phyloP scores from a whole-genome alignment of 2,329 filamentous ascomycete species.

The Nakataea oryzae region DNA sequence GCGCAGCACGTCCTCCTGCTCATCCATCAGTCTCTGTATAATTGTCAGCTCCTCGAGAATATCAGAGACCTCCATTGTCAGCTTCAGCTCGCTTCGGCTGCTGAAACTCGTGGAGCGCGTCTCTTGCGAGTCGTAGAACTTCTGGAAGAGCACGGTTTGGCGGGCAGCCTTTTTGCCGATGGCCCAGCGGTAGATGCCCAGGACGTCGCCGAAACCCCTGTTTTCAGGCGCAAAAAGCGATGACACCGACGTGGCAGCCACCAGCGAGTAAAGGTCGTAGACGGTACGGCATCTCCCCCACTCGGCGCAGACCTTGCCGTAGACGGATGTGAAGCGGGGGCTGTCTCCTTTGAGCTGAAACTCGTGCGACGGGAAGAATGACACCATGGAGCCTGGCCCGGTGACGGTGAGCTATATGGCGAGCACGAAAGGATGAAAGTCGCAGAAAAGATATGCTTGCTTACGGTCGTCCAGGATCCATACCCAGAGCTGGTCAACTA shows the following conservation, averaged over 20 bases:
- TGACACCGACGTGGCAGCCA: neutral
- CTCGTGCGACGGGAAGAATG: neutral
- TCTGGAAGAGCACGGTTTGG: neutral
- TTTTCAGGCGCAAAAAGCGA: neutral
- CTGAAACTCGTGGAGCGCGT: neutral
- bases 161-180: neutral
- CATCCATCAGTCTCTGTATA: neutral
- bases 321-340: neutral
- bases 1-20: neutral
- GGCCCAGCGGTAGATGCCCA: neutral
- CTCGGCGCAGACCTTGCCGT: neutral
- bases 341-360: neutral
- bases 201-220: neutral
- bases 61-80: neutral
- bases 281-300: neutral
- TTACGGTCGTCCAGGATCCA: neutral
- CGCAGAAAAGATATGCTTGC: neutral
- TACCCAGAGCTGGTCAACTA: neutral
- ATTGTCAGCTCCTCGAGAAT: neutral
- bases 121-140: neutral
- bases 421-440: neutral
- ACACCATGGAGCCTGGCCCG: neutral
- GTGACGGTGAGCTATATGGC: neutral
- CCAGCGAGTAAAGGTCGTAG: neutral
- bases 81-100: neutral